Conservation (phyloP, 257 asterid genomes). For the Cruciata laevipes region DNA sequence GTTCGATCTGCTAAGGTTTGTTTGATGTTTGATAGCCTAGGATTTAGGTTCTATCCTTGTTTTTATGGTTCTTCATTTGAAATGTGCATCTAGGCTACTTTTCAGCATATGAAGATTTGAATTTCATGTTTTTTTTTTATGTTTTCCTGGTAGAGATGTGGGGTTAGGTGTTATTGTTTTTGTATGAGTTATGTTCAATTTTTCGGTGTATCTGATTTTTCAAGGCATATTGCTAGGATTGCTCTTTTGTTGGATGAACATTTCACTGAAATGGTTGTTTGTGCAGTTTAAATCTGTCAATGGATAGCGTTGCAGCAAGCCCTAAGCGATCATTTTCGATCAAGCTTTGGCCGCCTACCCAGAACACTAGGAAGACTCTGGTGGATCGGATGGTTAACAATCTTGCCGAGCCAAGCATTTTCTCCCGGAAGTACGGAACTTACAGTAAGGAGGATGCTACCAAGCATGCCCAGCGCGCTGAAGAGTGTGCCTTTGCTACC, state of each 20-base stretch:
- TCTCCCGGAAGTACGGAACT: constrained; percentile 80
- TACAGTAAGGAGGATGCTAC: constrained; percentile 49
- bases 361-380: constrained; percentile 63
- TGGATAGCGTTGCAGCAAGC: constrained; percentile 54
- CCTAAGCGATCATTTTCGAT: constrained; percentile 62
- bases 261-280: not conserved
- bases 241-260: not conserved
- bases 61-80: not conserved
- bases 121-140: not conserved
- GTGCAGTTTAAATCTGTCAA: constrained; percentile 21
- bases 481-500: constrained; percentile 56
- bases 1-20: constrained; percentile 14
- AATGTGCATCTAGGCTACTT: not conserved
- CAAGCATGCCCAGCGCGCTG: constrained; percentile 55
- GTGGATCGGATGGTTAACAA: constrained; percentile 75
- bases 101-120: not conserved
- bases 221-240: not conserved
- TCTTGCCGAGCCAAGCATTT: constrained; percentile 85
- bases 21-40: not conserved
- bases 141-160: not conserved
- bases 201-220: not conserved
- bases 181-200: not conserved
- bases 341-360: constrained; percentile 96
- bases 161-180: too few relatives aligned
- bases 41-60: constrained; percentile 2